Percentiles rank a stretch among this genome's conserved stretches.
These are phyloP conservation scores for Myriosclerotinia duriaeana DNA, from an alignment of 2,329 filamentous ascomycete genomes.

Conservation along the genomic window DNA sequence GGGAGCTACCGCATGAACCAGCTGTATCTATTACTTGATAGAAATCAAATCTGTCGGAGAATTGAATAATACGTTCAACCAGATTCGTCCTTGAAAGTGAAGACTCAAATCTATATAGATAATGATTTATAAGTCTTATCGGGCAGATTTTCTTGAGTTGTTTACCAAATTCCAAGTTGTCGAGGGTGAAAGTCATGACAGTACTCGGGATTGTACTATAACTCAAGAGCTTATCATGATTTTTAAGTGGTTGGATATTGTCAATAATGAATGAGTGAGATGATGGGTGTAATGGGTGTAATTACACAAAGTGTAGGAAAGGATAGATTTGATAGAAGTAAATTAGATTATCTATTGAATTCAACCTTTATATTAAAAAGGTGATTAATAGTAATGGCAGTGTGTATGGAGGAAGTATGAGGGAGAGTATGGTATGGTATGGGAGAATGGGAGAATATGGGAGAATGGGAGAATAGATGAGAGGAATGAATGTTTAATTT, in stretches of 20 bases:
- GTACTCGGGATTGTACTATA: not conserved
- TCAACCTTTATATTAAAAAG: not conserved
- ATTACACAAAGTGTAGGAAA: not conserved
- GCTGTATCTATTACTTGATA: slow-evolving; percentile 23
- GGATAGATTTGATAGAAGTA: not conserved
- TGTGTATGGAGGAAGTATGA: too few relatives aligned
- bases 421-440: too few relatives aligned
- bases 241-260: not conserved
- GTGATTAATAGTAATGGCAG: too few relatives aligned
- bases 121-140: slow-evolving; percentile 10
- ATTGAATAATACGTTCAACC: slow-evolving; percentile 15
- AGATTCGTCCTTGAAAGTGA: slow-evolving; percentile 13
- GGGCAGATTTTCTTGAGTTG: not conserved
- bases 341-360: not conserved
- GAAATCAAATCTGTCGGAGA: slow-evolving; percentile 7
- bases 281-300: not conserved
- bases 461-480: not conserved
- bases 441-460: too few relatives aligned
- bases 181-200: not conserved
- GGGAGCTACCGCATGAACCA: slow-evolving; percentile 21
- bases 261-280: too few relatives aligned
- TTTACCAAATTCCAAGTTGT: slow-evolving; percentile 4
- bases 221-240: slow-evolving; percentile 20
- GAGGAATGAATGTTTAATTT: slow-evolving; percentile 8
- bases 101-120: not conserved